These are phyloP conservation scores for Plasmodium yoelii DNA, from an alignment of 169 alveolate species.

Conservation along the genomic window DNA sequence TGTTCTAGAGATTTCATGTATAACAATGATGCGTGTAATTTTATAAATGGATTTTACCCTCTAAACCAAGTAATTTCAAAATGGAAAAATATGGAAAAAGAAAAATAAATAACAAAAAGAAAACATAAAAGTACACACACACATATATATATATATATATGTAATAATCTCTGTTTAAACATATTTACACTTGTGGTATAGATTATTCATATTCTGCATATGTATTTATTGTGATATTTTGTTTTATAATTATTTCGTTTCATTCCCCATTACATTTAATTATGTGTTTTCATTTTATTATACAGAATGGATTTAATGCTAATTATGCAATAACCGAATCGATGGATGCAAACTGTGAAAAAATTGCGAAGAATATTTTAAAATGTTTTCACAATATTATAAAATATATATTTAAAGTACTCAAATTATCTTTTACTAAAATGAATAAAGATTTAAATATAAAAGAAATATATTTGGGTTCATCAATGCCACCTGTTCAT, in stretches of 20 bases:
- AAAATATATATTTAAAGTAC: constrained; percentile 38
- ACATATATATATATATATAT: neutral
- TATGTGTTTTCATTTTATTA: neutral
- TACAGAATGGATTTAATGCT: constrained; percentile 7
- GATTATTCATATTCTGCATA: neutral
- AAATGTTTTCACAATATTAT: constrained; percentile 17
- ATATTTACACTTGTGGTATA: neutral
- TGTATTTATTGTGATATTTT: too few species aligned
- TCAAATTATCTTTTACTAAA: constrained; percentile 51
- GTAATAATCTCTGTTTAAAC: neutral
- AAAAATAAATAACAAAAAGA: neutral
- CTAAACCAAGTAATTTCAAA: constrained; percentile 12
- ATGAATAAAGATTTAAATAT: constrained; percentile 56
- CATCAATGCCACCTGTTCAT: constrained; percentile 34
- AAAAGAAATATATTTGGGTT: constrained; percentile 37
- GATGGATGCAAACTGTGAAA: constrained; percentile 13
- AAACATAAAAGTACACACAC: neutral
- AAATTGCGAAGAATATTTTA: constrained; percentile 6
- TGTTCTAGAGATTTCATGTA: constrained; percentile 29
- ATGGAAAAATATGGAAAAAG: neutral
- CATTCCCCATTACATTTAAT: neutral
- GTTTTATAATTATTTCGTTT: neutral
- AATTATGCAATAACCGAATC: constrained; percentile 6
- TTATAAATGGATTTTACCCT: constrained; percentile 12
- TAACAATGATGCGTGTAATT: constrained; percentile 1